A percentile compares a stretch with the other conserved stretches of the same genome.
phyloP scores from a whole-genome alignment of 495 filamentous ascomycete species.

The Neurospora sp. region DNA sequence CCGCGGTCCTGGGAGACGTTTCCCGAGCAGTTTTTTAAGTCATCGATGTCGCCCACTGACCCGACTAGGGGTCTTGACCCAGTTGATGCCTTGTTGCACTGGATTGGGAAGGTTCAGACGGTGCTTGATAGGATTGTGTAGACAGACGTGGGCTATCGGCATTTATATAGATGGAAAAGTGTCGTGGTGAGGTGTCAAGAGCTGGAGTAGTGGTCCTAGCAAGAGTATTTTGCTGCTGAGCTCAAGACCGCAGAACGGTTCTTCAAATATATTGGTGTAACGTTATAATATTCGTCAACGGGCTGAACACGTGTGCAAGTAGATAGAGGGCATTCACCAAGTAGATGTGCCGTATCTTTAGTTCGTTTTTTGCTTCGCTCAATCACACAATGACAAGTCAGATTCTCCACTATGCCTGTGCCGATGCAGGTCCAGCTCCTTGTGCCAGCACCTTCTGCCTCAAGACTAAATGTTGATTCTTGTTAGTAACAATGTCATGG shows the following conservation, averaged over 20 bases:
- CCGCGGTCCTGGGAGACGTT: conserved; percentile 13
- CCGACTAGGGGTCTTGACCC: not conserved
- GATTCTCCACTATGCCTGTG: conserved; percentile 1
- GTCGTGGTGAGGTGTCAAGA: not conserved
- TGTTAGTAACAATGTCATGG: not conserved
- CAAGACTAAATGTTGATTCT: conserved; percentile 30
- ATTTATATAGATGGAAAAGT: not conserved
- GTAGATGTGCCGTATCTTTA: not conserved
- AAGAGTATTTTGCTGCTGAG: not conserved
- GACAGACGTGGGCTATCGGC: not conserved
- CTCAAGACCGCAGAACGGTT: not conserved
- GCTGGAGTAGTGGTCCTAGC: not conserved
- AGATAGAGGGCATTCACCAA: not conserved
- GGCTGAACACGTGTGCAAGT: not conserved
- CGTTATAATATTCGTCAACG: not conserved
- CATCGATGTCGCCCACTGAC: not conserved
- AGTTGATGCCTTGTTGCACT: conserved; percentile 8
- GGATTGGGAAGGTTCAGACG: conserved; percentile 11
- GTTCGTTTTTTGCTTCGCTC: not conserved
- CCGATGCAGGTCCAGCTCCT: conserved; percentile 2
- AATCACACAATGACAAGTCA: conserved; percentile 5
- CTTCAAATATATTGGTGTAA: not conserved
- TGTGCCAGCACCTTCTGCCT: conserved; percentile 44
- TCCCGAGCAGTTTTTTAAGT: conserved; percentile 3
- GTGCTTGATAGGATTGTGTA: conserved; percentile 3